Conservation (phyloP, 805 yeast genomes). For the Candida gorgasii region DNA sequence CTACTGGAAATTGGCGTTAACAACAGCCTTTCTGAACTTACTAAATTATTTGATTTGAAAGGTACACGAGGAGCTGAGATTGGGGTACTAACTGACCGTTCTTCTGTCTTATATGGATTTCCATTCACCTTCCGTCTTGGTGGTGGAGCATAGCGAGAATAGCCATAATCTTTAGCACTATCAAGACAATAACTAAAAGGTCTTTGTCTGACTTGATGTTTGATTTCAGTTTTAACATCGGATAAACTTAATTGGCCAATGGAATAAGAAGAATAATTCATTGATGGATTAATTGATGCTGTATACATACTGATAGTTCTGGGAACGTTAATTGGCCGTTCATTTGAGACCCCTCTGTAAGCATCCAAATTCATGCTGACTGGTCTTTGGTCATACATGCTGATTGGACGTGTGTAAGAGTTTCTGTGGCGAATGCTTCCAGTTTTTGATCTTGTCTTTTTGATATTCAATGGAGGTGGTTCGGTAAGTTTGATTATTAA, state of each 20-base stretch:
- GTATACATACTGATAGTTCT: slow-evolving; percentile 4
- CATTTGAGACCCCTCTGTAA: slow-evolving; percentile 10
- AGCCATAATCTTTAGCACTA: slow-evolving; percentile 22
- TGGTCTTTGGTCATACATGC: slow-evolving; percentile 10
- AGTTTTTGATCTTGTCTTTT: slow-evolving; percentile 5
- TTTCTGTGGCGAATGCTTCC: slow-evolving; percentile 7
- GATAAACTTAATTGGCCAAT: slow-evolving; percentile 9
- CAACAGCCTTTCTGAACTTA: neutral
- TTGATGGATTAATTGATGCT: neutral
- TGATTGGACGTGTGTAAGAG: slow-evolving; percentile 3
- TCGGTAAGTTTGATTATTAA: neutral
- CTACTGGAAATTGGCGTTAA: neutral
- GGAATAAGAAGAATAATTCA: slow-evolving; percentile 13
- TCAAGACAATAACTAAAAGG: slow-evolving; percentile 32
- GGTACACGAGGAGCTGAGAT: neutral
- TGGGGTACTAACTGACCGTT: slow-evolving; percentile 1
- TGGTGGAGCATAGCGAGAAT: slow-evolving; percentile 9
- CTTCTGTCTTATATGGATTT: slow-evolving; percentile 2
- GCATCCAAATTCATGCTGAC: slow-evolving; percentile 12
- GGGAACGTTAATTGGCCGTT: slow-evolving; percentile 3
- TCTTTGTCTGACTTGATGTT: slow-evolving; percentile 23
- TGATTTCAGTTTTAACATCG: slow-evolving; percentile 19
- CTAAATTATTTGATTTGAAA: neutral
- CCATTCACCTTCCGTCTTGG: neutral
- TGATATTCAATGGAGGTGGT: neutral